A percentile compares a stretch with the other conserved stretches of the same genome.
Conservation (phyloP, 2,329 filamentous ascomycete species). For the Colletotrichum sp. region DNA sequence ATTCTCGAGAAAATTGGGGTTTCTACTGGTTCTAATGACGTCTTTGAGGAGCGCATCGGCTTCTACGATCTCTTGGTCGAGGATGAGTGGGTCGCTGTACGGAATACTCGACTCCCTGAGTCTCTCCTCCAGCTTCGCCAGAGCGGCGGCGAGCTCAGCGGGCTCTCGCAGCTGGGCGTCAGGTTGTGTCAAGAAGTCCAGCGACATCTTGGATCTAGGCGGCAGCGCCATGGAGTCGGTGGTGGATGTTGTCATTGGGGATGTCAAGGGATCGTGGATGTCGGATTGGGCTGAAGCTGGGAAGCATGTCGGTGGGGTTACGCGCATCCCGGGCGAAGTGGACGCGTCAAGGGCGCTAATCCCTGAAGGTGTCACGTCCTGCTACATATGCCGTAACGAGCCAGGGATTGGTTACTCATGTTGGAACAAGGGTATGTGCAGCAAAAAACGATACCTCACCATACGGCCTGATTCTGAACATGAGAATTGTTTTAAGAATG, state of each 20-base stretch:
- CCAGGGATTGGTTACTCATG: not conserved
- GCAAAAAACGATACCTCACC: fast-evolving
- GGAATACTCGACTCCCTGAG: not conserved
- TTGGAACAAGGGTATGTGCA: not conserved
- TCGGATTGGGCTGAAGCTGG: not conserved
- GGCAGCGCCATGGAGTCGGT: not conserved
- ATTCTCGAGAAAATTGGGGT: not conserved
- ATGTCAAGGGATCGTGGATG: not conserved
- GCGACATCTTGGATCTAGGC: not conserved
- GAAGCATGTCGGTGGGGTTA: not conserved
- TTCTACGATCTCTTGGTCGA: not conserved
- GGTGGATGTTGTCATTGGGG: not conserved
- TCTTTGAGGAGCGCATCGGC: not conserved
- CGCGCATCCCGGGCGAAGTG: not conserved
- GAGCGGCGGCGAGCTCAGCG: not conserved
- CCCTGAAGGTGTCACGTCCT: not conserved
- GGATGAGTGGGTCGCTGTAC: not conserved
- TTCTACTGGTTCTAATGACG: not conserved
- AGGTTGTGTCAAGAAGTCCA: not conserved
- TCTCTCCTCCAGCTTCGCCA: not conserved
- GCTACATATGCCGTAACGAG: not conserved
- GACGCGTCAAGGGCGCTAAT: not conserved
- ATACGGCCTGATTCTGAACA: not conserved
- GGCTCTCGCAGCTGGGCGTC: not conserved
- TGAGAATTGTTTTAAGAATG: not conserved